Conservation (phyloP, 352 stramenopile species). For the Pythium oligandrum region DNA sequence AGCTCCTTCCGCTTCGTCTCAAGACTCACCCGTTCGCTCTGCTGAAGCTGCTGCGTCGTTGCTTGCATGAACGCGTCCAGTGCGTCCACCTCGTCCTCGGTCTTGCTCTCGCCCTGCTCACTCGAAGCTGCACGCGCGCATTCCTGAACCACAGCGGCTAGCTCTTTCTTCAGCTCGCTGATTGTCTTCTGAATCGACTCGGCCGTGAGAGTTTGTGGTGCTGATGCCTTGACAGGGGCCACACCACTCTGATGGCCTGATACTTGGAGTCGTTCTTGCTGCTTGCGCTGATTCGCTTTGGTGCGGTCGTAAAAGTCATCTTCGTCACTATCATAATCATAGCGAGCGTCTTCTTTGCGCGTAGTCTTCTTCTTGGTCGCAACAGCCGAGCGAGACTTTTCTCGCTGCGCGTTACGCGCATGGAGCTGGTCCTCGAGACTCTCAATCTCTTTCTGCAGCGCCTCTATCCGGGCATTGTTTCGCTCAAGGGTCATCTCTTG, state of each 20-base stretch:
- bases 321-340: constrained; percentile 64
- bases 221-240: background rate
- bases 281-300: constrained; percentile 47
- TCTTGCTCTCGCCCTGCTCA: constrained; percentile 13
- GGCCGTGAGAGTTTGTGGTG: constrained; percentile 37
- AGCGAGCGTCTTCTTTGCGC: constrained; percentile 27
- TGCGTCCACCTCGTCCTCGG: constrained; percentile 31
- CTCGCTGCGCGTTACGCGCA: constrained; percentile 43
- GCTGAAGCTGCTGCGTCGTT: constrained; percentile 44
- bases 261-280: constrained; percentile 26
- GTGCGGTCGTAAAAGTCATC: constrained; percentile 81
- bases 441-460: constrained; percentile 61
- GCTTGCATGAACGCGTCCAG: constrained; percentile 67
- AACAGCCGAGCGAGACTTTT: constrained; percentile 19
- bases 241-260: constrained; percentile 2
- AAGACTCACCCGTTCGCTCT: constrained; percentile 25
- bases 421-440: constrained; percentile 50
- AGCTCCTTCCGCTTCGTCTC: constrained; percentile 20
- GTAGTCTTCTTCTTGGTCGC: constrained; percentile 5
- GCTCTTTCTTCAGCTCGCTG: constrained; percentile 27
- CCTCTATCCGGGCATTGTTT: constrained; percentile 59
- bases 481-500: constrained; percentile 53
- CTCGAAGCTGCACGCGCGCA: constrained; percentile 10
- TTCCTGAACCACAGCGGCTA: constrained; percentile 27
- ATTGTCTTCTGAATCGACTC: constrained; percentile 51